Conservation (phyloP, 176 grass and related monocot genomes). For the Canna indica region DNA sequence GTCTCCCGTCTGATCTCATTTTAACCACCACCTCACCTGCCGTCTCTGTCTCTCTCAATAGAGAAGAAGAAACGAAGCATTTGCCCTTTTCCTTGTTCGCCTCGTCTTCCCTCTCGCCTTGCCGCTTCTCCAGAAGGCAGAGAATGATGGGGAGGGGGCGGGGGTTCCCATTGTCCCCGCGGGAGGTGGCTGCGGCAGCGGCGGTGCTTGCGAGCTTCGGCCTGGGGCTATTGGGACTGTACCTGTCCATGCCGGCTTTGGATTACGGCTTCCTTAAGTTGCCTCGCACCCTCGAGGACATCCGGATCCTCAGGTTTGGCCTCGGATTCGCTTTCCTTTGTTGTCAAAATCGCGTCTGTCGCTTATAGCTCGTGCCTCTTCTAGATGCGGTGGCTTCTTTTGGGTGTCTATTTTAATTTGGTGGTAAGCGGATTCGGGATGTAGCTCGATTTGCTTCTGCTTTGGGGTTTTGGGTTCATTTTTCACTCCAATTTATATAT, state of each 20-base stretch:
- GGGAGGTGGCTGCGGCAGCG: conserved; percentile 50
- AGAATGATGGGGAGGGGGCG: conserved; percentile 39
- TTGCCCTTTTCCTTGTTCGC: background rate
- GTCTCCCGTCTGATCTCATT: background rate
- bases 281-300: conserved; percentile 41
- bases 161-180: conserved; percentile 48
- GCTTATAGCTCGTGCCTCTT: background rate
- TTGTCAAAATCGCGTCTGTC: background rate
- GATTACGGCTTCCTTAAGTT: conserved; percentile 28
- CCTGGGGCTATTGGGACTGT: conserved; percentile 62
- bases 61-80: too few relatives aligned
- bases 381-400: background rate
- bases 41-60: too few relatives aligned
- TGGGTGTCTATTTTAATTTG: background rate
- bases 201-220: conserved; percentile 54
- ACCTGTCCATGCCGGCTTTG: conserved; percentile 63
- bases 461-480: background rate
- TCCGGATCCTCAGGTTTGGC: conserved; percentile 72
- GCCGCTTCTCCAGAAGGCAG: background rate
- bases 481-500: background rate
- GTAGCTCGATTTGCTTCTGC: background rate
- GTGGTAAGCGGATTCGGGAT: background rate
- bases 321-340: background rate
- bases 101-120: background rate
- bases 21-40: too few relatives aligned